Evolutionary conservation across 495 filamentous ascomycete genomes (phyloP).

Genomic region (Articulospora tetracladia): DNA sequence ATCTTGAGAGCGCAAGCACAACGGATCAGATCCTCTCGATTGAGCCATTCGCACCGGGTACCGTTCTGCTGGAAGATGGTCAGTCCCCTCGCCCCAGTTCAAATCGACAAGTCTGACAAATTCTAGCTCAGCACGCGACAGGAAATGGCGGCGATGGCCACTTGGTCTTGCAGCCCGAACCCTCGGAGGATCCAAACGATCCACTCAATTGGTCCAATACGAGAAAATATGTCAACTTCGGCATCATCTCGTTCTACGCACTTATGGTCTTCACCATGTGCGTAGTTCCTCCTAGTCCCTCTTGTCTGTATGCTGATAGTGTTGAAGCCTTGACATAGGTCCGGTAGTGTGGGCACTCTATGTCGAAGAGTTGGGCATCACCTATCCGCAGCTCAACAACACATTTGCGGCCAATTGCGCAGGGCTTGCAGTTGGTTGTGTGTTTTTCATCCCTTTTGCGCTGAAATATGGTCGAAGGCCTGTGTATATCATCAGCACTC

Average conservation of each 20-base stretch:
- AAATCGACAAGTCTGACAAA: too few relatives aligned
- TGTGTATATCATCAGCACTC: constrained; percentile 6
- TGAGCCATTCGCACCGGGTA: too few relatives aligned
- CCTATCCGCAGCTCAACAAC: background rate
- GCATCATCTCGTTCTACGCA: constrained; percentile 4
- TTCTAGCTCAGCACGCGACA: too few relatives aligned
- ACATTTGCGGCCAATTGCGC: constrained; percentile 3
- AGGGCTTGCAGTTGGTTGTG: constrained; percentile 3
- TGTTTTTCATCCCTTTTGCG: constrained; percentile 9
- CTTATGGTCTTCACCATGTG: constrained; percentile 1
- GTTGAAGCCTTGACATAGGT: background rate
- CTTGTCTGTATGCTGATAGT: background rate
- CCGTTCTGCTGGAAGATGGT: too few relatives aligned
- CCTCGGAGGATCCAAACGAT: constrained; percentile 33
- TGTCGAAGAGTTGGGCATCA: background rate
- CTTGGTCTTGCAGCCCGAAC: constrained; percentile 29
- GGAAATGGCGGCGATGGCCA: constrained; percentile 3
- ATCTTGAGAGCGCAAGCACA: background rate
- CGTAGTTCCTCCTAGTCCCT: background rate
- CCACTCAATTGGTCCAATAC: constrained; percentile 28
- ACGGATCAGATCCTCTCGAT: background rate
- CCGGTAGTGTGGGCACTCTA: background rate
- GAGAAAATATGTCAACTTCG: constrained; percentile 22
- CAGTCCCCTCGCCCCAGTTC: too few relatives aligned
- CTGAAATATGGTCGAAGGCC: constrained; percentile 10